Evolutionary conservation across 208 protist genomes (phyloP), one percentile per base, ranked within the genome.

Genomic region (Leishmania mexicana): DNA sequence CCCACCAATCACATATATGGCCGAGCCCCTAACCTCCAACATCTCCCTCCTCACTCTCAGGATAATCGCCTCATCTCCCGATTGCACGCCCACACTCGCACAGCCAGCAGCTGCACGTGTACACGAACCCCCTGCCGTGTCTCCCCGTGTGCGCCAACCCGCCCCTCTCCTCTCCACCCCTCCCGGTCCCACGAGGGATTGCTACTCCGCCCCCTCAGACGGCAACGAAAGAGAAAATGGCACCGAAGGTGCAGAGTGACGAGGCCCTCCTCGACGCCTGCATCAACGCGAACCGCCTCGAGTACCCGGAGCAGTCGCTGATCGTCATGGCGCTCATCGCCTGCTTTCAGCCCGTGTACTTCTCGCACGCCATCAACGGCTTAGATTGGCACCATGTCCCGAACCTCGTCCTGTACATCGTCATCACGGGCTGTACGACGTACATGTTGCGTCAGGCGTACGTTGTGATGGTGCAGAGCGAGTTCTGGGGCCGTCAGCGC

Each of bases 401-500:
- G n/a, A 94, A 98, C 86, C 38, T 87, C 13, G 64, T 83, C 15
- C 87, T 98, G 21, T 98, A 94, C 86, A 49, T 90, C 17, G 31
- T 85, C 38, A 89, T 96, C 31, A 85, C 83, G 31, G 78, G 79
- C 54, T 86, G 80, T 75, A 95, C 91, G 6, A 89, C 91, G 11
- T 96, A 92, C 80, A 93, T 96, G 92, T 84, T 98, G 72, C 74
- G 82, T 65, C 88, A 97, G 88, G 93, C 93, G 62, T 98, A 98
- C 83, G 88, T 72, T 35, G 90, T 96, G 70, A 98, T 98, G 95
- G 86, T 97, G 35, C 89, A 93, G 77, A 97, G 91, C 64, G 92
- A 96, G 81, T 98, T 98, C 89, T 96, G 93, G 93, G 83, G 86
- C 42, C 93, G 93, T n/a, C 95, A 98, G 87, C 90, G 92, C 28